Evolutionary conservation across 2,329 filamentous ascomycete genomes (phyloP).

Genomic region (Ascomycota sp.): DNA sequence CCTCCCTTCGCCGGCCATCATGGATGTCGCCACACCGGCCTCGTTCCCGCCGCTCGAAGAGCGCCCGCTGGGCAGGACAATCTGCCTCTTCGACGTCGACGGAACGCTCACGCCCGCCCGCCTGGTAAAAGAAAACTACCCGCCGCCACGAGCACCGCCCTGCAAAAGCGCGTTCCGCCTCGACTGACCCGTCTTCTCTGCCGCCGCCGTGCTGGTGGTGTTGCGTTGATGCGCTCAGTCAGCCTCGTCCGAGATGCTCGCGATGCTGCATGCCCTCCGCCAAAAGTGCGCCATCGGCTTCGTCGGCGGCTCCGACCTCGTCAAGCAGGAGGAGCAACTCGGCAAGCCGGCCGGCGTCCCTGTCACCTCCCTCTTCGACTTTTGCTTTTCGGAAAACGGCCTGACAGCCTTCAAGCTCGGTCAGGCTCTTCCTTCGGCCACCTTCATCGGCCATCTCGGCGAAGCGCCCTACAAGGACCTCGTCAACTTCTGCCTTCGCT

Average conservation of each 20-base stretch:
- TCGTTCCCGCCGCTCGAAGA: slow-evolving; percentile 53
- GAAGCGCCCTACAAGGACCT: slow-evolving; percentile 64
- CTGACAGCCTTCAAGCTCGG: slow-evolving; percentile 77
- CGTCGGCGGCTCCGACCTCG: slow-evolving; percentile 78
- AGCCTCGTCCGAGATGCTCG: slow-evolving; percentile 62
- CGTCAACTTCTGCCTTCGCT: slow-evolving; percentile 54
- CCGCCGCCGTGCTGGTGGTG: too few species aligned
- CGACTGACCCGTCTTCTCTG: too few species aligned
- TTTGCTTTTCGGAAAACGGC: slow-evolving; percentile 92
- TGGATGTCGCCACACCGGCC: slow-evolving; percentile 17
- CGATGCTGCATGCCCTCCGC: slow-evolving; percentile 56
- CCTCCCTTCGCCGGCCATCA: slow-evolving; percentile 8
- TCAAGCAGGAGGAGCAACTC: slow-evolving; percentile 91
- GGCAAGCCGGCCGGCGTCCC: slow-evolving; percentile 37
- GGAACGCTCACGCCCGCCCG: slow-evolving; percentile 71
- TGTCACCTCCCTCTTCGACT: slow-evolving; percentile 83
- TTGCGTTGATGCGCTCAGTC: slow-evolving; percentile 17
- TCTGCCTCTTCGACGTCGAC: slow-evolving; percentile 92
- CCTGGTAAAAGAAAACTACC: slow-evolving; percentile 22
- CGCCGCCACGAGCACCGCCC: too few species aligned
- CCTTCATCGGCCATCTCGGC: slow-evolving; percentile 81
- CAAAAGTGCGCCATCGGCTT: slow-evolving; percentile 76
- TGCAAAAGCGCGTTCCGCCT: too few species aligned
- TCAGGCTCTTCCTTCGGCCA: slow-evolving; percentile 48
- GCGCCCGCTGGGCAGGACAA: slow-evolving; percentile 76